phyloP scores from a whole-genome alignment of 805 yeast genomes.

The Metschnikowia reukaufii region DNA sequence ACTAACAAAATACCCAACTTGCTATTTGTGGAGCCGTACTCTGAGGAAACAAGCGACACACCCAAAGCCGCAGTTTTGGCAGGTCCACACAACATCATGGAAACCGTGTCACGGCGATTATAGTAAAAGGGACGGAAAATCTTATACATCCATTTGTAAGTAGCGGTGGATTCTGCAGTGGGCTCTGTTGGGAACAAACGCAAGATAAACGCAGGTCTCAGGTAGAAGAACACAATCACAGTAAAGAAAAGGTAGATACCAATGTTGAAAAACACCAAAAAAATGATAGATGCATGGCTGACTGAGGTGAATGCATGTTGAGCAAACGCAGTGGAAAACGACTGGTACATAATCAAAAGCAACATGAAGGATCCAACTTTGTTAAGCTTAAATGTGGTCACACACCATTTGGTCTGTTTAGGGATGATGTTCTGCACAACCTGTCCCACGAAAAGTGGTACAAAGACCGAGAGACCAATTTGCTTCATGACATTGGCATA shows the following conservation, averaged over 20 bases:
- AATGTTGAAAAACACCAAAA: slow-evolving; percentile 78
- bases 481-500: slow-evolving; percentile 84
- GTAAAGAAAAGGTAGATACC: slow-evolving; percentile 82
- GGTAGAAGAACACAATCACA: slow-evolving; percentile 52
- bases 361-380: slow-evolving; percentile 83
- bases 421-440: slow-evolving; percentile 71
- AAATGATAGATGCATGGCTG: slow-evolving; percentile 65
- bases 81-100: slow-evolving; percentile 85
- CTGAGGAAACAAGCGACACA: slow-evolving; percentile 77
- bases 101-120: slow-evolving; percentile 67
- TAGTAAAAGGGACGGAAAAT: slow-evolving; percentile 66
- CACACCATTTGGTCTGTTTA: slow-evolving; percentile 58
- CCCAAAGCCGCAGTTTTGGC: slow-evolving; percentile 94
- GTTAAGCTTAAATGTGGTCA: slow-evolving; percentile 56
- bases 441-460: slow-evolving; percentile 89
- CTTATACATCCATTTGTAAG: slow-evolving; percentile 47
- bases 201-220: slow-evolving; percentile 59
- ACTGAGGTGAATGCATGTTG: slow-evolving; percentile 76
- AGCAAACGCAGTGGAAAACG: slow-evolving; percentile 85
- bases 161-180: slow-evolving; percentile 38
- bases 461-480: slow-evolving; percentile 77
- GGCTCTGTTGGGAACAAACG: slow-evolving; percentile 49
- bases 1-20: slow-evolving; percentile 71
- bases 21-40: slow-evolving; percentile 63
- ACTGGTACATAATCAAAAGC: slow-evolving; percentile 70